phyloP scores from a whole-genome alignment of 148 eudicot genomes.

The Persicaria maculosa region DNA sequence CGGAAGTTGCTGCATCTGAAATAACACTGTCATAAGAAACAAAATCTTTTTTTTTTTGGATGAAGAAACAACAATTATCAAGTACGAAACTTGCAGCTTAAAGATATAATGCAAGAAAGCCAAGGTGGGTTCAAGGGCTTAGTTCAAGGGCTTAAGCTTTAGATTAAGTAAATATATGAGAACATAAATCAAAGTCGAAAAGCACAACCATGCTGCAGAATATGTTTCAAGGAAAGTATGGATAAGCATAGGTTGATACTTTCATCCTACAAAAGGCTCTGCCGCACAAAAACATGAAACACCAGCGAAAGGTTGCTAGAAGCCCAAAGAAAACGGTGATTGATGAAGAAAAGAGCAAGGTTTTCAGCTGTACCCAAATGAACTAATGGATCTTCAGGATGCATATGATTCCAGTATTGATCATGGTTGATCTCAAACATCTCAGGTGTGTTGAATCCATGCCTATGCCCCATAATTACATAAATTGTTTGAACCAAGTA shows the following conservation, averaged over 20 bases:
- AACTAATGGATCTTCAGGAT: constrained; percentile 44
- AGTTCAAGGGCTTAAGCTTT: not conserved
- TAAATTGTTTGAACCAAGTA: not conserved
- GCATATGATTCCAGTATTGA: constrained; percentile 54
- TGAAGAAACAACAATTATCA: no score
- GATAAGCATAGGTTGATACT: not conserved
- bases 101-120: not conserved
- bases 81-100: not conserved
- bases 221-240: not conserved
- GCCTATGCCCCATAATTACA: constrained; percentile 61
- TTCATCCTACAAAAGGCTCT: not conserved
- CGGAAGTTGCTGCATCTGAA: constrained; percentile 36
- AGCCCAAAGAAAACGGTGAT: not conserved
- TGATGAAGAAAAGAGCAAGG: constrained; percentile 4
- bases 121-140: not conserved
- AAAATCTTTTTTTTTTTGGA: no score
- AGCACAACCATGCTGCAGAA: not conserved
- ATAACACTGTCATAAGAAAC: not conserved
- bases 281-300: not conserved
- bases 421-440: constrained; percentile 52
- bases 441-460: constrained; percentile 38
- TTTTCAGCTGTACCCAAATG: constrained; percentile 44
- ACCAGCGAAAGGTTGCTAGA: not conserved
- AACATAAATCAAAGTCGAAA: not conserved
- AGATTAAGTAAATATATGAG: not conserved